Evolutionary conservation across 1,139 yeast species (phyloP), one percentile per base, ranked within the genome.

Genomic region (Yamadazyma dendronema): DNA sequence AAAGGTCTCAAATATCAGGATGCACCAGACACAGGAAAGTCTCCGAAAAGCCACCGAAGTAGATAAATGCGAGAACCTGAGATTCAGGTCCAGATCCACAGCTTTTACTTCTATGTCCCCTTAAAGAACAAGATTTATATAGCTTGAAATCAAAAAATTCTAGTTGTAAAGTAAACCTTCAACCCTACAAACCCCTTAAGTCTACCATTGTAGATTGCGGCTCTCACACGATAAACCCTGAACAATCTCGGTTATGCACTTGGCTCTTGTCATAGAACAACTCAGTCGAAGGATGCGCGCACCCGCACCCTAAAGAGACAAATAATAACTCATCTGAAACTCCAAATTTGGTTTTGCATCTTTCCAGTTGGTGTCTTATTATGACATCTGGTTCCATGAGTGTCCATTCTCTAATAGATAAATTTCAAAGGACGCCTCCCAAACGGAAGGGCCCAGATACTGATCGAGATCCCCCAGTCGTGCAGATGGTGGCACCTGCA

Each of bases 381-480:
- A 42, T 42, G 46, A 40, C 48, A 4, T 36, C 39, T 17, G 43
- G 56, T 35, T 54, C 62, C 33, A 57, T 57, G 57, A 57, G 61
- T 50, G 62, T 57, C 15, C 51, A 56, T 40, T 53, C 61, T 34
- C 57, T 57, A 35, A 53, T 57, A 27, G 61, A 55, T 31, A 54
- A 48, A 40, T 46, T 42, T 34, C 44, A 37, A 41, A 36, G 30
- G 32, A 10, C 34, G 30, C 36, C 31, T 10, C 31, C 31, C 7
- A 26, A 26, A 13, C 16, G 17, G 29, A 12, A 12, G 11, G 12
- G 12, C 11, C 13, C 26, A 24, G 26, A n/a, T 11, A 8, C 26
- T 8, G 13, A 10, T 13, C 9, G 28, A 31, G 12, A 8, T 15
- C 21, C 22, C n/a, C 24, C 31, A 21, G 17, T 9, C 14, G 8